Evolutionary conservation across 2,329 filamentous ascomycete genomes (phyloP), one percentile per base, ranked within the genome.

Genomic region (Bertia moriformis): DNA sequence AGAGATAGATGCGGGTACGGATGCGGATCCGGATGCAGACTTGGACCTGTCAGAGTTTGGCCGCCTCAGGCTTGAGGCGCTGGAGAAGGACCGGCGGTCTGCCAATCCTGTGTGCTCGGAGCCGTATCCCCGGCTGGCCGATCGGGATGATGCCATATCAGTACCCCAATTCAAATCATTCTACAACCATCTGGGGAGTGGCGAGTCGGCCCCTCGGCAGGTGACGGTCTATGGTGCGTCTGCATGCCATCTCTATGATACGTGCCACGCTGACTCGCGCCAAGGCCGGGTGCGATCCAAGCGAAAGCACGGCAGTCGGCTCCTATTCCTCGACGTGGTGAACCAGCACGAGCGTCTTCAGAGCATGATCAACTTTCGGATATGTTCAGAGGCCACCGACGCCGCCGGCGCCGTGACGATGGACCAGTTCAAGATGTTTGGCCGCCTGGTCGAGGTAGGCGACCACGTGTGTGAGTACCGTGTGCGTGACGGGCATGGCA

Each of bases 271-370:
- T 50, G 51, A 39, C 50, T 47, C 10, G 40, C 14, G 17, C 19
- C 19, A 36, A 78, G 85, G 87, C 58, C 85, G 86, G 54, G 69
- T 94, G 45, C 67, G 70, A 50, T 77, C 78, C 37, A 71, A 83
- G 52, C 82, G 85, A 44, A 66, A 73, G 37, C 71, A 76, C 40
- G 79, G 88, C 47, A 78, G 74, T 48, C 85, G 83, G 59, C 75
- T 98, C 48, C 66, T 86, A 45, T 98, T 98, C 57, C 57, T 95
- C 47, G 83, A 91, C 58, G 62, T 96, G 38, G 66, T 77, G 47
- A 77, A 86, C 55, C 76, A 85, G 52, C 80, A 78, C 41, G 62
- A 75, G 47, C 73, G 69, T 45, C 58, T 93, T 22, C 91, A 98
- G 60, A 69, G 79, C 44, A 76, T 93, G 63, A 70, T 83, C 56